Base-by-base conservation (phyloP, 2,329 filamentous ascomycete genomes). In the Phaeosphaeriaceae sp. region DNA sequence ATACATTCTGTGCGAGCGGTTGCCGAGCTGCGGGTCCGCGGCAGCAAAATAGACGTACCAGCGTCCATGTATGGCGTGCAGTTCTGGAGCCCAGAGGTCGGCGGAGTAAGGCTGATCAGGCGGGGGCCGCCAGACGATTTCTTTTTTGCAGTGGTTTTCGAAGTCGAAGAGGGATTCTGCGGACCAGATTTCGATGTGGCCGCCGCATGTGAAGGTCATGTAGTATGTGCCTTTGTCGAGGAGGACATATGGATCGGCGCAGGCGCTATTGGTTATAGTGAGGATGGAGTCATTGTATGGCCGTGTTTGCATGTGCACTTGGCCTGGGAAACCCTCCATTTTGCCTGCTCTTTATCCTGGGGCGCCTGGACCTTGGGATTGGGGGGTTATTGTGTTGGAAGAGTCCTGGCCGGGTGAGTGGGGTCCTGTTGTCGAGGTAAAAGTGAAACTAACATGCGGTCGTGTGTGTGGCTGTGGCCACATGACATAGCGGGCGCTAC, bases 21-120 rank as follows among this genome's bases (percentile, higher is more conserved):
- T 79, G 43, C 77, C 77, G n/a, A 74, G 58, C 33, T 61, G 51
- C 1, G 73, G 73, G 53, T 78, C 62, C 16, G 71, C 74, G 13
- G 71, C 75, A 3, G 70, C 78, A 61, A 73, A 79, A 64, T 83
- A 83, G 51, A 83, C 73, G 63, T 82, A 84, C 81, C 81, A 84
- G 17, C 74, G 74, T 0, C 76, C 77, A 30, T 76, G 66, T 20
- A 83, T 70, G 39, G 66, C 66, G 61, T 84, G 81, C 0, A 84
- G 72, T 68, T 84, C 81, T 0, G 81, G 81, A 0, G 81, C 81
- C 81, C 81, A 84, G 26, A 84, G 69, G 54, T 74, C 76, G 33
- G 68, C 76, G 6, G 73, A 75, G 71, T 76, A 78, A 15, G 69
- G 64, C 8, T 72, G 73, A 49, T 75, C 66, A 11, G 74, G 74